Evolutionary conservation across 768 basidiomycete genomes (phyloP).

Genomic region (button mushroom (Agaricus bisporus)): DNA sequence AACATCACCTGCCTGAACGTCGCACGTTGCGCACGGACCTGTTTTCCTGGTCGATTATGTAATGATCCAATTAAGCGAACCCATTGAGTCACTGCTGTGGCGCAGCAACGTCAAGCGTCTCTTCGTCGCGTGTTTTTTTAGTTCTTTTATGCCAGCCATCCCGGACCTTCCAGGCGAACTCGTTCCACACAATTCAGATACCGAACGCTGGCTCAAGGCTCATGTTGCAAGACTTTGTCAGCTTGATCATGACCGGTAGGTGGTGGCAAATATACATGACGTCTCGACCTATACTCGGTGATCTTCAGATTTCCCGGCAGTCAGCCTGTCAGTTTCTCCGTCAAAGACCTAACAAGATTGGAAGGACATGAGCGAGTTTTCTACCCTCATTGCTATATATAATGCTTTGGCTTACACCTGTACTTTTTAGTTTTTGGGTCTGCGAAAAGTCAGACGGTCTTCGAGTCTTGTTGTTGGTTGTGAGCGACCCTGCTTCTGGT

Average conservation of each 20-base stretch:
- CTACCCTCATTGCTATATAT: background rate
- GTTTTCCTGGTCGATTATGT: constrained; percentile 12
- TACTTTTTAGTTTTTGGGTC: constrained; percentile 81
- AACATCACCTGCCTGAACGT: background rate
- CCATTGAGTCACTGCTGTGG: background rate
- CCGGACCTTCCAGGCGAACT: constrained; percentile 68
- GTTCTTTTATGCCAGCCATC: constrained; percentile 40
- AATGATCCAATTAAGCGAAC: constrained; percentile 5
- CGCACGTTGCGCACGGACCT: background rate
- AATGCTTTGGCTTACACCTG: background rate
- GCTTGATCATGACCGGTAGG: constrained; percentile 59
- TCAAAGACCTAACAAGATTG: constrained; percentile 63
- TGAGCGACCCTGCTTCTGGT: constrained; percentile 44
- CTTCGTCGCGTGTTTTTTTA: background rate
- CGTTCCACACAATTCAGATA: constrained; percentile 48
- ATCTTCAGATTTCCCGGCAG: constrained; percentile 82
- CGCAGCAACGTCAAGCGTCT: background rate
- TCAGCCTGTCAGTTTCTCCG: constrained; percentile 89
- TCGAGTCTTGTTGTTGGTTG: constrained; percentile 80
- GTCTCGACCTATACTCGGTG: constrained; percentile 8
- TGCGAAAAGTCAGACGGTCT: constrained; percentile 98
- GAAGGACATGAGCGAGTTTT: constrained; percentile 74
- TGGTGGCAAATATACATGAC: constrained; percentile 8
- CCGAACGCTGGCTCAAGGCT: constrained; percentile 59
- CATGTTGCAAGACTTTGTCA: constrained; percentile 62